phyloP scores from a whole-genome alignment of 78 protist species.

The Guillardia theta region DNA sequence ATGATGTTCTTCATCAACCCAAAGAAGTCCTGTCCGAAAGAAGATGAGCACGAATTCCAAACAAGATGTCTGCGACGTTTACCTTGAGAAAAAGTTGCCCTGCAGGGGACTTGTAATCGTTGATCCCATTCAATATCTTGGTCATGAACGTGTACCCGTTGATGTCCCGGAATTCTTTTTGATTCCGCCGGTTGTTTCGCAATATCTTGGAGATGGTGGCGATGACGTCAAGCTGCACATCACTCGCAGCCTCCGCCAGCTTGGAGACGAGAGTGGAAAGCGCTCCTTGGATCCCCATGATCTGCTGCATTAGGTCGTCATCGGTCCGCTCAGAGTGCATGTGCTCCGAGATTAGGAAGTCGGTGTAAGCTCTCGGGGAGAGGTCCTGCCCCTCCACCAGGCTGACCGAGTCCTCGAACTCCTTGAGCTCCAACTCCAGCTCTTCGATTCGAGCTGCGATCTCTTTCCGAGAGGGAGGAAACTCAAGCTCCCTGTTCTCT shows the following conservation, averaged over 20 bases:
- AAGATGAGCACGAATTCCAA: too few species aligned
- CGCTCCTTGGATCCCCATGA: neutral
- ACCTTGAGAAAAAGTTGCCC: neutral
- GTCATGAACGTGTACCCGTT: neutral
- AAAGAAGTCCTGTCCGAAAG: neutral
- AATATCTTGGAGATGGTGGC: neutral
- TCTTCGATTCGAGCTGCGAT: neutral
- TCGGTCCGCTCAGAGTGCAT: neutral
- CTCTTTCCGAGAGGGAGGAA: neutral
- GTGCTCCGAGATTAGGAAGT: neutral
- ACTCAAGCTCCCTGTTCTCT: neutral
- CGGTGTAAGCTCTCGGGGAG: neutral
- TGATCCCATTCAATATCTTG: neutral
- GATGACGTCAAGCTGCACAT: neutral
- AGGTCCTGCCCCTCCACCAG: neutral
- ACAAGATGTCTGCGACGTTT: too few species aligned
- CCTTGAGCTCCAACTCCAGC: neutral
- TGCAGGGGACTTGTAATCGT: neutral
- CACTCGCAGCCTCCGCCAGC: neutral
- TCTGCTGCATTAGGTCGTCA: neutral
- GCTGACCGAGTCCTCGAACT: too few species aligned
- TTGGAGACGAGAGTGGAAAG: neutral
- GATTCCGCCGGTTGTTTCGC: neutral
- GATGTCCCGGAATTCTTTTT: neutral
- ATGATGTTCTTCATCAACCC: neutral